phyloP scores from a whole-genome alignment of 2,329 filamentous ascomycete genomes.

The Ustilaginoidea virens region DNA sequence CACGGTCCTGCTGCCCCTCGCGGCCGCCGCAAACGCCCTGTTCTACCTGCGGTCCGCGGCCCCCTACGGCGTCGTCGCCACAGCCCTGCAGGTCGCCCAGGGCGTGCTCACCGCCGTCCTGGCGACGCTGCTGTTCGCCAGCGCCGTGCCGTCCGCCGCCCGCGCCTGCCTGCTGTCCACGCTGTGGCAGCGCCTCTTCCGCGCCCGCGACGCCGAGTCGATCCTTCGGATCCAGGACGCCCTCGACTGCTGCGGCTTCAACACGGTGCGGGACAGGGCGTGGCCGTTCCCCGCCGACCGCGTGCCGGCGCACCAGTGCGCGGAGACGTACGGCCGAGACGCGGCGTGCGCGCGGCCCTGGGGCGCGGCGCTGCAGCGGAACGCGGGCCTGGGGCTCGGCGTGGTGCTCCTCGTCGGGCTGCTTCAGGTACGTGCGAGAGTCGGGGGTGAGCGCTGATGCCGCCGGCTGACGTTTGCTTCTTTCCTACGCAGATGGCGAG shows the following conservation, averaged over 20 bases:
- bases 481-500: too few relatives aligned
- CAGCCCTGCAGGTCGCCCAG: conserved; percentile 4
- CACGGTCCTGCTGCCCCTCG: conserved; percentile 1
- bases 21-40: background rate
- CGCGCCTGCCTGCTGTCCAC: conserved; percentile 7
- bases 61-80: background rate
- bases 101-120: conserved; percentile 5
- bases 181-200: conserved; percentile 10
- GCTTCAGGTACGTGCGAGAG: conserved; percentile 30
- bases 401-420: conserved; percentile 33
- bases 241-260: conserved; percentile 47
- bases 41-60: background rate
- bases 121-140: conserved; percentile 8
- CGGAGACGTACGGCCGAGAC: conserved; percentile 24
- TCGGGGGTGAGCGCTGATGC: too few relatives aligned
- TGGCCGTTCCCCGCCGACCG: conserved; percentile 36
- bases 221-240: conserved; percentile 45
- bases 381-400: conserved; percentile 29
- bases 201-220: conserved; percentile 26
- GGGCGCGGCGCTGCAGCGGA: conserved; percentile 15
- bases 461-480: too few relatives aligned
- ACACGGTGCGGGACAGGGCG: conserved; percentile 35
- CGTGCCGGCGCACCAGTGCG: conserved; percentile 21
- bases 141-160: conserved; percentile 5
- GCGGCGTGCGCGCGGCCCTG: conserved; percentile 33